A percentile compares a stretch with the other conserved stretches of the same genome.
Conservation (phyloP, 306 rosid genomes). For the Arachis hypogaea region DNA sequence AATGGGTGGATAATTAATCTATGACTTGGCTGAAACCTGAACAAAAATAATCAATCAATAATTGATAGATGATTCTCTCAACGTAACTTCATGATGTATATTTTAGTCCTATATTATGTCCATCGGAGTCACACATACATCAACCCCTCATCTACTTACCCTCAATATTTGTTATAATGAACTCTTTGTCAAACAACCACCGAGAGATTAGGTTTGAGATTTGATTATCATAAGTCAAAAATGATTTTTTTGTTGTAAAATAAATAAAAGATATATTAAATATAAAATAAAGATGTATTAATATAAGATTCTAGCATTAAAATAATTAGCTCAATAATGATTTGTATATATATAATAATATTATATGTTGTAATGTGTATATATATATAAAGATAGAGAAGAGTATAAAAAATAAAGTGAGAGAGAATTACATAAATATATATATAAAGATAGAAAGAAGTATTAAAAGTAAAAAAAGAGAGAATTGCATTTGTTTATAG, state of each 20-base stretch:
- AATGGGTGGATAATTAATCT: slow-evolving; percentile 13
- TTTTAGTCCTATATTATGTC: slow-evolving; percentile 17
- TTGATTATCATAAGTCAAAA: slow-evolving; percentile 22
- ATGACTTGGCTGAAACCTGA: slow-evolving; percentile 4
- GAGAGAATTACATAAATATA: too few species aligned
- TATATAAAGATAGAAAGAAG: too few species aligned
- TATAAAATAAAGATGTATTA: too few species aligned
- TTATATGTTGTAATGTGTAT: too few species aligned
- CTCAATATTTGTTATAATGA: neutral
- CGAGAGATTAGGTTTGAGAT: slow-evolving; percentile 40
- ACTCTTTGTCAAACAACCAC: slow-evolving; percentile 42
- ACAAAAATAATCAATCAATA: slow-evolving; percentile 14
- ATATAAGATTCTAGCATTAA: too few species aligned
- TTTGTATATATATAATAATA: too few species aligned
- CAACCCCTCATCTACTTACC: neutral
- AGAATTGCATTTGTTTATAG: too few species aligned
- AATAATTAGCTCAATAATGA: too few species aligned
- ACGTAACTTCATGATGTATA: neutral
- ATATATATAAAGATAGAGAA: too few species aligned
- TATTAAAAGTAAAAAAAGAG: too few species aligned
- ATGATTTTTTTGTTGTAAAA: neutral
- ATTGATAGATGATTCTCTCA: slow-evolving; percentile 11
- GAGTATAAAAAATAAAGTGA: too few species aligned
- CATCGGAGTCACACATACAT: neutral
- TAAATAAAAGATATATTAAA: too few species aligned